Evolutionary conservation across 2,329 filamentous ascomycete genomes (phyloP), one percentile per base, ranked within the genome.

Genomic region (Paecilomyces variotii): DNA sequence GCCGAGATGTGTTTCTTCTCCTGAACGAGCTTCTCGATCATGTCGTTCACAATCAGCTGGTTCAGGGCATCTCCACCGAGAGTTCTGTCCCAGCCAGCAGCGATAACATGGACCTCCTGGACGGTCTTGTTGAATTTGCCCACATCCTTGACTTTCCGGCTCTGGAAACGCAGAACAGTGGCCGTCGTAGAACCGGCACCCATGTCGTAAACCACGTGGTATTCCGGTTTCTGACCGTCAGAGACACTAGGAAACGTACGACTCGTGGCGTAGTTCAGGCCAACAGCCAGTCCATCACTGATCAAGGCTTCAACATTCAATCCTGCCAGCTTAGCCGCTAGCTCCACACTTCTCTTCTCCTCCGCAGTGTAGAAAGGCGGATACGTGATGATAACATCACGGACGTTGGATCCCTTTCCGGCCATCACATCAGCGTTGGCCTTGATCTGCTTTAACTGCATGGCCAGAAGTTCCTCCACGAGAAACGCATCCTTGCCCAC

Each of bases 151-250:
- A 97, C 87, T 1, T 83, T 87, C 66, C 88, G 87, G 71, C 89
- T 89, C 74, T 97, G 92, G 77, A 99, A 96, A 68, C 87, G 88
- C 71, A 99, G 77, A 56, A 99, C 80, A 5, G 91, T 94, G 3
- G 93, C 93, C 67, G 91, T 96, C 32, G 93, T 89, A 53, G 91
- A 97, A 3, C 94, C 94, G 65, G 94, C 92, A 65, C 94, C 94
- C 92, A 99, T 97, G 72, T 99, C 94, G 70, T 94, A 99, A 30
- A 99, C 85, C 72, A 99, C 78, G 76, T 99, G 91, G 67, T 92
- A 85, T 75, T 99, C 94, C 0, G 94, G 88, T 78, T 91, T 91
- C 63, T 84, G 88, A 57, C 90, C 91, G 57, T 94, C 87, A 57
- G 85, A 89, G 60, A 94, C 80, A 67, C 85, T 91, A 39, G 92